Base-by-base conservation (phyloP, 2,329 filamentous ascomycete species). In the Fusarium humuli region DNA sequence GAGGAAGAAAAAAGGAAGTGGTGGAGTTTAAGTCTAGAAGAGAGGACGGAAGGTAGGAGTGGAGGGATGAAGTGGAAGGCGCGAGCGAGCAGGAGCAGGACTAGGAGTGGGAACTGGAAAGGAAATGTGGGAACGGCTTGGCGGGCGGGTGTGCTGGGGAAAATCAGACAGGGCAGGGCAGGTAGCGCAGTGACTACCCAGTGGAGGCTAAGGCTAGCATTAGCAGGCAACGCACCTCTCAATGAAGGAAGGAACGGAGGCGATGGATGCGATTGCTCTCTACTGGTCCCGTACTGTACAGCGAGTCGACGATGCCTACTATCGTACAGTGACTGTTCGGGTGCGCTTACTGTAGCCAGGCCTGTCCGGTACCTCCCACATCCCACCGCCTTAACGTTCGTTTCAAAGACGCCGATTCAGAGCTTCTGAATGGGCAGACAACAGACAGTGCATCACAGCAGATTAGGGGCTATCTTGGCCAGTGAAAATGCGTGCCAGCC, bases 1-100 rank as follows among this genome's bases (percentile, higher is more conserved):
- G 69, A 74, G 73, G 72, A 77, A 75, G 72, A 73, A 73, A 61
- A 76, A 76, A 75, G 73, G 77, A 75, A 76, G 71, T 72, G 73
- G 73, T 74, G 75, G 72, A 75, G 73, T 76, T 73, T 72, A 75
- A 73, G 75, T 75, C 61, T 69, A 73, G 74, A 69, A 70, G 78
- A 75, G 76, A 75, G 70, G 78, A 75, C 77, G 74, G 77, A 76
- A 75, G 73, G 72, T 54, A 66, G 55, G 62, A 67, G 64, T 67
- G 62, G 64, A 66, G 63, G 63, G 42, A 20, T 25, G 40, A 50
- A 37, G 34, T 37, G 34, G 62, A 61, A 60, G 40, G 47, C 61
- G 53, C 53, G 49, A 68, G 61, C 18, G 34, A 53, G 49, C 49
- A 70, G 56, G 41, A 61, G 56, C 42, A 50, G 46, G 61, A 49